phyloP scores from a whole-genome alignment of 331 rosid genomes.

The Dryas integrifolia region DNA sequence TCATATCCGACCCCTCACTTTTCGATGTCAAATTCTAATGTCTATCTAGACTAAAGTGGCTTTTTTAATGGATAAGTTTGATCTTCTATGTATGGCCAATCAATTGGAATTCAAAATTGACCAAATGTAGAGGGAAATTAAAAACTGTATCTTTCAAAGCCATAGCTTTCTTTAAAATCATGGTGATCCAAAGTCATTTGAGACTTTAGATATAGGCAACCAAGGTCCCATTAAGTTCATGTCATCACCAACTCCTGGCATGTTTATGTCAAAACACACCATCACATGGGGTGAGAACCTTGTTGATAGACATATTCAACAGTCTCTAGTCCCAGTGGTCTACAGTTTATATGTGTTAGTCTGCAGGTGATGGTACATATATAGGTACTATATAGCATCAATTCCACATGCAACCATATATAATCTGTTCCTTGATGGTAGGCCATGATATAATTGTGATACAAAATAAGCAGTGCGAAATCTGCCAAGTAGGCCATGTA shows the following conservation, averaged over 20 bases:
- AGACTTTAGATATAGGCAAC: too few relatives aligned
- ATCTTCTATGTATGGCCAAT: not conserved
- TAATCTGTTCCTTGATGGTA: constrained; percentile 3
- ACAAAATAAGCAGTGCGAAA: not conserved
- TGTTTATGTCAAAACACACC: constrained; percentile 21
- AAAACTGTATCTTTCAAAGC: not conserved
- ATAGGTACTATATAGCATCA: not conserved
- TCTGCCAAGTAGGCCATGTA: constrained; percentile 22
- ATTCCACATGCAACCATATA: constrained; percentile 3
- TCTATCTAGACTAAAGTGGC: not conserved
- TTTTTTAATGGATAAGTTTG: not conserved
- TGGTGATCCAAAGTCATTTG: too few relatives aligned
- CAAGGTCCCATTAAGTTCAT: not conserved
- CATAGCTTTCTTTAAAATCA: too few relatives aligned
- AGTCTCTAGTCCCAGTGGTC: constrained; percentile 13
- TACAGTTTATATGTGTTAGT: not conserved
- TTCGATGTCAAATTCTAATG: not conserved
- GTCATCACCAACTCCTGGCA: constrained; percentile 12
- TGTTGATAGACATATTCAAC: constrained; percentile 13
- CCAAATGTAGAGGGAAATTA: not conserved
- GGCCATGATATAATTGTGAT: not conserved
- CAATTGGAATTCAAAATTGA: not conserved
- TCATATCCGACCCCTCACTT: constrained; percentile 6
- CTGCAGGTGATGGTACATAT: not conserved
- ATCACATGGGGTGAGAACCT: constrained; percentile 18